A percentile compares a stretch with the other conserved stretches of the same genome.
Conservation (phyloP, 163 green algal genomes). For the Chlamydomonas reinhardtii region DNA sequence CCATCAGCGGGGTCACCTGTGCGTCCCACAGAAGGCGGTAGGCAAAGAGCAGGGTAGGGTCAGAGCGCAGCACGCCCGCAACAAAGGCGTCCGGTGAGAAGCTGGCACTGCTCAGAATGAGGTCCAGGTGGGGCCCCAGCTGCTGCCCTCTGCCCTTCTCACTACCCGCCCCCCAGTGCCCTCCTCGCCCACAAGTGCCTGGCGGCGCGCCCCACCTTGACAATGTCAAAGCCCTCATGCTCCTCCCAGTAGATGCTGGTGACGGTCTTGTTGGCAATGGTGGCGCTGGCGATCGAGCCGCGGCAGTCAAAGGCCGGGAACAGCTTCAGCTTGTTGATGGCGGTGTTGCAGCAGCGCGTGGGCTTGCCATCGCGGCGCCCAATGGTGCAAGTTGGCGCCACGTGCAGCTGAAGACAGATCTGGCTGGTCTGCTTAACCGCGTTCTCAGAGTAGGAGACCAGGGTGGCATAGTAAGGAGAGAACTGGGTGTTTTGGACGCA, state of each 20-base stretch:
- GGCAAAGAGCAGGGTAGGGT: no score
- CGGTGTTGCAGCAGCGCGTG: not conserved
- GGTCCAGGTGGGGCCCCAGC: no score
- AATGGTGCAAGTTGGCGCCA: not conserved
- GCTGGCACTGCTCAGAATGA: no score
- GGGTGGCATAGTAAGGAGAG: not conserved
- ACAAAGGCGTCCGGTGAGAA: no score
- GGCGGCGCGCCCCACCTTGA: not conserved
- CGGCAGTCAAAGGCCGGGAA: not conserved
- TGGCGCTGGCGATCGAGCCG: not conserved
- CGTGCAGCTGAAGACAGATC: not conserved
- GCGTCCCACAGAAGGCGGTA: no score
- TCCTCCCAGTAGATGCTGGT: not conserved
- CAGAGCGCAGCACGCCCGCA: no score
- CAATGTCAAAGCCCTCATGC: not conserved
- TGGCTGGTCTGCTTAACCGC: not conserved
- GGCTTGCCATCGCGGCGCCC: not conserved
- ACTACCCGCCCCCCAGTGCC: no score
- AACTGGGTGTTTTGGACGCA: not conserved
- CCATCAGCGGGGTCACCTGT: not conserved
- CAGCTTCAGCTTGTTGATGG: slow-evolving; percentile 1
- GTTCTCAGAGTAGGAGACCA: not conserved
- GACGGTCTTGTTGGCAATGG: not conserved
- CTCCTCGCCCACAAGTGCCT: no score
- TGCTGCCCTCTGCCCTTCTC: no score